Evolutionary conservation across 2,329 filamentous ascomycete species (phyloP).

Genomic region (Pyrenophora teres): DNA sequence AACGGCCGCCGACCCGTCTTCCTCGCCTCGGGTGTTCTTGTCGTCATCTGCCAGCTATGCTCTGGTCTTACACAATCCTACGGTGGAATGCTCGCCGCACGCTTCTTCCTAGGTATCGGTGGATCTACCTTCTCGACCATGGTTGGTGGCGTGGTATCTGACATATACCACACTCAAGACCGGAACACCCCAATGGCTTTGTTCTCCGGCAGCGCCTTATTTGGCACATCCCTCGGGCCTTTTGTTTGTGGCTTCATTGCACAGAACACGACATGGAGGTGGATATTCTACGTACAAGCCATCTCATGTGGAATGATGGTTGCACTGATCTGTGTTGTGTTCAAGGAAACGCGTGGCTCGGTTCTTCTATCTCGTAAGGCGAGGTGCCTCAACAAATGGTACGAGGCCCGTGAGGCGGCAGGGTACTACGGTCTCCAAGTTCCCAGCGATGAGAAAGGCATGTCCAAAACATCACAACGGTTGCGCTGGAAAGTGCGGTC

Average conservation of each 20-base stretch:
- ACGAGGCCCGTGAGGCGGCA: constrained; percentile 69
- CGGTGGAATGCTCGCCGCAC: constrained; percentile 73
- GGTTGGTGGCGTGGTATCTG: constrained; percentile 88
- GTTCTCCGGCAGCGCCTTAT: constrained; percentile 78
- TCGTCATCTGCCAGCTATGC: constrained; percentile 71
- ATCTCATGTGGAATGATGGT: constrained; percentile 70
- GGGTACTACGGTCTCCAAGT: constrained; percentile 65
- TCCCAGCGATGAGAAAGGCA: constrained; percentile 24
- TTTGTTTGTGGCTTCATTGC: constrained; percentile 72
- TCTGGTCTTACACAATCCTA: constrained; percentile 73
- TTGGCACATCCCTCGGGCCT: constrained; percentile 80
- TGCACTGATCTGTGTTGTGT: constrained; percentile 67
- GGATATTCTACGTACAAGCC: constrained; percentile 86
- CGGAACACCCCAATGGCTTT: constrained; percentile 89
- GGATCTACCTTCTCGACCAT: constrained; percentile 83
- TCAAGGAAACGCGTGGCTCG: constrained; percentile 80
- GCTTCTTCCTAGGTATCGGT: constrained; percentile 78
- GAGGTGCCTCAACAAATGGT: constrained; percentile 74
- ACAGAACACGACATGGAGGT: constrained; percentile 72
- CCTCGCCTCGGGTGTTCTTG: constrained; percentile 71
- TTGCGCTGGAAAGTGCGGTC: constrained; percentile 80
- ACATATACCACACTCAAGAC: constrained; percentile 78
- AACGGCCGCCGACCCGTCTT: constrained; percentile 87
- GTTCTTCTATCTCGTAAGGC: constrained; percentile 81
- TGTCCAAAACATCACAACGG: constrained; percentile 52